Conservation (phyloP, 805 yeast species). For the Yarrowia sp. region DNA sequence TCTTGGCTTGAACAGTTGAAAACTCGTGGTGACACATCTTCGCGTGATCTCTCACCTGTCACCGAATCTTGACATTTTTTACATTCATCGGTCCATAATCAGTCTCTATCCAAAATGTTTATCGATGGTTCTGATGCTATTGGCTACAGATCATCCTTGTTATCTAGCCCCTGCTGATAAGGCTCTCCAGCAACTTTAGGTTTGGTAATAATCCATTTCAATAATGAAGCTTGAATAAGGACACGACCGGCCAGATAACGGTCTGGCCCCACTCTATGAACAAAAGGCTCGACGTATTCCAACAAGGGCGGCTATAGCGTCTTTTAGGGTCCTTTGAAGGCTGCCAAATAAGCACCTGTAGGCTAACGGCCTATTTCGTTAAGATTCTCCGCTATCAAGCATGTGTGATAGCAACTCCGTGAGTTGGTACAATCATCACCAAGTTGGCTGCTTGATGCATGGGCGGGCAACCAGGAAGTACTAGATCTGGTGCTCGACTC, state of each 20-base stretch:
- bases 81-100: constrained; percentile 3
- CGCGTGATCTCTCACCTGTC: not conserved
- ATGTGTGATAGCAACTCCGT: not conserved
- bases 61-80: not conserved
- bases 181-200: not conserved
- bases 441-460: too few species aligned
- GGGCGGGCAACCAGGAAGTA: too few species aligned
- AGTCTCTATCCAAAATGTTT: not conserved
- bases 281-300: too few species aligned
- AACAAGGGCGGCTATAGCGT: not conserved
- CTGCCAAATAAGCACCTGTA: not conserved
- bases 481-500: too few species aligned
- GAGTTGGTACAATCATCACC: too few species aligned
- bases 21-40: not conserved
- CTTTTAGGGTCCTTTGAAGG: too few species aligned
- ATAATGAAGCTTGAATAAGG: constrained; percentile 13
- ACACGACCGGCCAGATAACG: constrained; percentile 7
- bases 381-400: constrained; percentile 7
- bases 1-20: constrained; percentile 2
- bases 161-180: constrained; percentile 15
- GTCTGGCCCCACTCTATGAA: constrained; percentile 3
- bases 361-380: not conserved
- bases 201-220: not conserved
- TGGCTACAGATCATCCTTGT: constrained; percentile 12
- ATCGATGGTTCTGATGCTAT: not conserved